Evolutionary conservation across 129 eudicot species (phyloP).

Genomic region (Deinandra increscens): DNA sequence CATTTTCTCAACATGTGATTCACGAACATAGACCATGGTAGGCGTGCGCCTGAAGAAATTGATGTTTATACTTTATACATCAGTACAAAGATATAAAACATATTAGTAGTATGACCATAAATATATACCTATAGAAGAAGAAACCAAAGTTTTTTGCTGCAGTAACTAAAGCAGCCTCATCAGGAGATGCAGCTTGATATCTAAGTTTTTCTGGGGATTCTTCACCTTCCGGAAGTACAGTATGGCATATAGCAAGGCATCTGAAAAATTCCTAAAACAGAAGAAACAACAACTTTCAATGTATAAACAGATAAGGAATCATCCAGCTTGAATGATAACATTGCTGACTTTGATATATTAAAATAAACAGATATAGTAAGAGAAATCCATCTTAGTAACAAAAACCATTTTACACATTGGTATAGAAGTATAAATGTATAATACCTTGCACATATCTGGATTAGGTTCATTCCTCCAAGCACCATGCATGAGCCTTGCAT

Average conservation of each 20-base stretch:
- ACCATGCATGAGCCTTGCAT: conserved; percentile 87
- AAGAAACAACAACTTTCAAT: conserved; percentile 16
- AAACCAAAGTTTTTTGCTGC: conserved; percentile 99
- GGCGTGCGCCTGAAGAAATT: conserved; percentile 78
- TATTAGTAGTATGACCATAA: neutral
- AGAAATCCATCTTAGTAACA: conserved; percentile 8
- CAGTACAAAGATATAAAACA: conserved; percentile 13
- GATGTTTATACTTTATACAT: conserved; percentile 10
- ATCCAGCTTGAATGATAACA: neutral
- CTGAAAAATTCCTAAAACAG: conserved; percentile 86
- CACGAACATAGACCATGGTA: conserved; percentile 87
- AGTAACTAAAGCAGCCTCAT: conserved; percentile 92
- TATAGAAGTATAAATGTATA: conserved; percentile 13
- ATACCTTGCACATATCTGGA: conserved; percentile 91
- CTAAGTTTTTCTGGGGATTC: conserved; percentile 87
- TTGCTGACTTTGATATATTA: neutral
- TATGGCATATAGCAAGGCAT: conserved; percentile 99
- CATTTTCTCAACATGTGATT: conserved; percentile 88
- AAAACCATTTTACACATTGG: neutral
- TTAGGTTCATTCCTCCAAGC: conserved; percentile 99
- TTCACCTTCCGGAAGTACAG: conserved; percentile 99
- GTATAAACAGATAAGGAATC: neutral
- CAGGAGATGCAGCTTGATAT: conserved; percentile 99
- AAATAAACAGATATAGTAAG: neutral
- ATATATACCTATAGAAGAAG: conserved; percentile 88